These are phyloP conservation scores for Neolentinus lepideus DNA, from an alignment of 1,284 basidiomycete genomes.

Conservation along the genomic window DNA sequence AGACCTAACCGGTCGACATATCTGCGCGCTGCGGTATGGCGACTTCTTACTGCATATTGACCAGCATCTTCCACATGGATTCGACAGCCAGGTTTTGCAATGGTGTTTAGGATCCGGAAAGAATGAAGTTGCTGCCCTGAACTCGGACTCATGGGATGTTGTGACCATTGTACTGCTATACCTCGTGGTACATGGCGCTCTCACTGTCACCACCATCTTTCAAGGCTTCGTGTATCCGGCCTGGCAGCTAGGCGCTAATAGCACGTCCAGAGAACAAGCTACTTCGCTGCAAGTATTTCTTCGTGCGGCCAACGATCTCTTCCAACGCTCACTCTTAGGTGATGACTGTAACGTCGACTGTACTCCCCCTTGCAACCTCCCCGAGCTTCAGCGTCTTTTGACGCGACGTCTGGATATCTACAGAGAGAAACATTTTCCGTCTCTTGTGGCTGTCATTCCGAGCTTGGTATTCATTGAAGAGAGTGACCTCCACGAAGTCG, in stretches of 20 bases:
- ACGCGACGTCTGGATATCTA: conserved; percentile 64
- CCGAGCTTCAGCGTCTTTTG: conserved; percentile 59
- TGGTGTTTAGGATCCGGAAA: conserved; percentile 66
- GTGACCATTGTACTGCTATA: conserved; percentile 54
- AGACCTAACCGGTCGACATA: conserved; percentile 36
- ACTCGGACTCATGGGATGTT: conserved; percentile 57
- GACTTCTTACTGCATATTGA: conserved; percentile 65
- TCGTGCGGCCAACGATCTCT: conserved; percentile 54
- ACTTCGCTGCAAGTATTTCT: conserved; percentile 43
- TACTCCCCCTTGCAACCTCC: conserved; percentile 41
- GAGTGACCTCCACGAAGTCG: conserved; percentile 41
- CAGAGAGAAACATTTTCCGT: conserved; percentile 52
- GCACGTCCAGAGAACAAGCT: conserved; percentile 28
- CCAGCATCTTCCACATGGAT: conserved; percentile 61
- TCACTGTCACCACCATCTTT: conserved; percentile 65
- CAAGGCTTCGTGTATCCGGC: conserved; percentile 67
- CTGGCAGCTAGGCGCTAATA: conserved; percentile 49
- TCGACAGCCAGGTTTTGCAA: conserved; percentile 56
- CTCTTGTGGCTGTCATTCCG: conserved; percentile 56
- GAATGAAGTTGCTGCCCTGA: conserved; percentile 50
- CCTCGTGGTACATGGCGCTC: conserved; percentile 57
- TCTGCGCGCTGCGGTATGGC: conserved; percentile 57
- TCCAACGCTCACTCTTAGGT: conserved; percentile 47
- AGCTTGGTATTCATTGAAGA: conserved; percentile 63
- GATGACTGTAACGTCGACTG: conserved; percentile 38